A percentile compares a stretch with the other conserved stretches of the same genome.
phyloP scores from a whole-genome alignment of 1,284 basidiomycete genomes.

The Ustilago xerochloae region DNA sequence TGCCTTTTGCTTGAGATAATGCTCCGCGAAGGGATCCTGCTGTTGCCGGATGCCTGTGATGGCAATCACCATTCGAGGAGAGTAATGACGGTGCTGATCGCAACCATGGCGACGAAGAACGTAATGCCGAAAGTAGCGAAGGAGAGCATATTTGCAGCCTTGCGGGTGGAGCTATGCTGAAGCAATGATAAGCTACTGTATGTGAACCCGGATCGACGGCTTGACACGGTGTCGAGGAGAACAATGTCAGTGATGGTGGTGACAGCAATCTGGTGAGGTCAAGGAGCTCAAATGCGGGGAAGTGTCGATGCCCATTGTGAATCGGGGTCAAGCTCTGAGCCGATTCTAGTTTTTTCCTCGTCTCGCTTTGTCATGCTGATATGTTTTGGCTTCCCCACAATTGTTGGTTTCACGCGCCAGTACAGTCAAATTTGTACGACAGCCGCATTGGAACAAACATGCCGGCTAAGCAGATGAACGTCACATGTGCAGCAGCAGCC shows the following conservation, averaged over 20 bases:
- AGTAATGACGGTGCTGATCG: slow-evolving; percentile 46
- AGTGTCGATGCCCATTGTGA: no score
- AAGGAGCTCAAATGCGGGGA: no score
- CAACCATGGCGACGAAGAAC: slow-evolving; percentile 46
- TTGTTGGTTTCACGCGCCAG: slow-evolving; percentile 8
- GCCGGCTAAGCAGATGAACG: background rate
- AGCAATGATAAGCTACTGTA: no score
- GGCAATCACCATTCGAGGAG: slow-evolving; percentile 43
- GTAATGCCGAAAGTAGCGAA: slow-evolving; percentile 39
- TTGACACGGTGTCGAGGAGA: no score
- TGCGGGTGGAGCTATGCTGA: background rate
- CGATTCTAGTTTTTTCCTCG: no score
- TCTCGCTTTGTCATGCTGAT: background rate
- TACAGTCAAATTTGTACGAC: background rate
- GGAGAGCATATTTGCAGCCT: slow-evolving; percentile 22
- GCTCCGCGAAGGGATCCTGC: background rate
- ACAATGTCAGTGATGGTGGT: no score
- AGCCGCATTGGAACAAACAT: slow-evolving; percentile 2
- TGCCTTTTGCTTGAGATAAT: no score
- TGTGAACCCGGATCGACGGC: no score
- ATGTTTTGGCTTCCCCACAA: background rate
- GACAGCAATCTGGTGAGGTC: no score
- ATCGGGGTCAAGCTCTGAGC: no score
- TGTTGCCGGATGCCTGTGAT: background rate
- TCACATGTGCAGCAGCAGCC: slow-evolving; percentile 1